These are phyloP conservation scores for Plasmodium knowlesi DNA, from an alignment of 169 alveolate species.

Conservation along the genomic window DNA sequence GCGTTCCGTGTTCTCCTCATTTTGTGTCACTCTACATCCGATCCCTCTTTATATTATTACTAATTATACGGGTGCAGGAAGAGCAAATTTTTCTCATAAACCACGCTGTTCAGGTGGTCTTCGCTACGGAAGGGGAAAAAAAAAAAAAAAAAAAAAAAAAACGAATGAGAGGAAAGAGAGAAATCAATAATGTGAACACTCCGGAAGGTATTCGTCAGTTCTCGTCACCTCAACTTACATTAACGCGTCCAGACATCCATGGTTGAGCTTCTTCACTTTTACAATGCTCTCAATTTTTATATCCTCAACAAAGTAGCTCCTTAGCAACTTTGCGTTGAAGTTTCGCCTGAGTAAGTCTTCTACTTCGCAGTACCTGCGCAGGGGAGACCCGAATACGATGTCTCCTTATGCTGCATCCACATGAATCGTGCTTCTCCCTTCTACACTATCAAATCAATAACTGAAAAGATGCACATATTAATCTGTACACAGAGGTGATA, in stretches of 20 bases:
- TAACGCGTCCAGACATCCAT: constrained; percentile 24
- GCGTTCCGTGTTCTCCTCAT: neutral
- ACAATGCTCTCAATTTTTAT: constrained; percentile 65
- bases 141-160: neutral
- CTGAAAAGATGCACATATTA: neutral
- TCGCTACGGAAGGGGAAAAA: constrained; percentile 1
- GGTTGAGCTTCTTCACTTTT: constrained; percentile 60
- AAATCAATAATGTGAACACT: neutral
- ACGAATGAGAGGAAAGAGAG: neutral
- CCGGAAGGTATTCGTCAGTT: neutral
- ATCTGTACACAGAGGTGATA: neutral
- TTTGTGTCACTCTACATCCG: neutral
- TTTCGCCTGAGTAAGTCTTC: constrained; percentile 22
- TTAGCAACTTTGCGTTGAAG: constrained; percentile 28
- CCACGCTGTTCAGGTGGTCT: constrained; percentile 29
- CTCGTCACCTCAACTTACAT: constrained; percentile 4
- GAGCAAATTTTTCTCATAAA: constrained; percentile 40
- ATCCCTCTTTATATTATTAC: neutral
- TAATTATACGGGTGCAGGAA: constrained; percentile 66
- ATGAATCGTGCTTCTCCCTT: neutral
- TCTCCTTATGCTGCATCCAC: neutral
- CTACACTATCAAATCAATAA: neutral
- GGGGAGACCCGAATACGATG: neutral
- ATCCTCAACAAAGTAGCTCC: constrained; percentile 45
- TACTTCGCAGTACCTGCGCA: constrained; percentile 10